Percentiles rank a stretch among this genome's conserved stretches.
phyloP scores from a whole-genome alignment of 805 yeast genomes.

The Kodamaea restingae region DNA sequence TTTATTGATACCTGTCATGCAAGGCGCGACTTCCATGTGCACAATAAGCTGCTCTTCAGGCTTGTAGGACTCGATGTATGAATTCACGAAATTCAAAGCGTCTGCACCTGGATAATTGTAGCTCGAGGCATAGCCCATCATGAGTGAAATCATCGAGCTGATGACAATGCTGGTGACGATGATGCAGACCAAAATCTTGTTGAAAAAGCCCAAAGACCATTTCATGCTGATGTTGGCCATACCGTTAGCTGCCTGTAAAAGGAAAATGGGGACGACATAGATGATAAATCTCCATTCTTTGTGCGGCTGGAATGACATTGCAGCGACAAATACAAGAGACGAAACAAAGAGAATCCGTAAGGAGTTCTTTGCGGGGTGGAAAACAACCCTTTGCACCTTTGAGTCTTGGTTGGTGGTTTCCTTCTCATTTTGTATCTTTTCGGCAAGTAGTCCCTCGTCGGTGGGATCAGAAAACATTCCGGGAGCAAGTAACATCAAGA shows the following conservation, averaged over 20 bases:
- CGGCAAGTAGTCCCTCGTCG: constrained; percentile 16
- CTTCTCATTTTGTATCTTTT: too few relatives aligned
- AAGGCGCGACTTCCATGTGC: constrained; percentile 74
- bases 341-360: constrained; percentile 44
- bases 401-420: too few relatives aligned
- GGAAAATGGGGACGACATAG: constrained; percentile 68
- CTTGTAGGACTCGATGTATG: constrained; percentile 24
- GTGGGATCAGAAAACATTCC: constrained; percentile 45
- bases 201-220: constrained; percentile 15
- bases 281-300: constrained; percentile 92
- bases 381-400: too few relatives aligned
- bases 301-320: constrained; percentile 81
- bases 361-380: constrained; percentile 31
- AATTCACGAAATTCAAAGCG: constrained; percentile 57
- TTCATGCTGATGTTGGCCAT: constrained; percentile 31
- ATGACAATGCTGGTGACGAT: constrained; percentile 22
- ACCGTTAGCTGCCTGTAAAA: constrained; percentile 61
- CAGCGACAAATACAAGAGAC: constrained; percentile 49
- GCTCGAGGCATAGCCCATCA: constrained; percentile 60
- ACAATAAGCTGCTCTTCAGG: constrained; percentile 35
- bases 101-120: constrained; percentile 87
- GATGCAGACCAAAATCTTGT: constrained; percentile 25
- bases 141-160: constrained; percentile 35
- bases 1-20: constrained; percentile 82
- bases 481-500: constrained; percentile 35